Evolutionary conservation across 139 green algal genomes (phyloP).

Genomic region (Micromonas commoda): DNA sequence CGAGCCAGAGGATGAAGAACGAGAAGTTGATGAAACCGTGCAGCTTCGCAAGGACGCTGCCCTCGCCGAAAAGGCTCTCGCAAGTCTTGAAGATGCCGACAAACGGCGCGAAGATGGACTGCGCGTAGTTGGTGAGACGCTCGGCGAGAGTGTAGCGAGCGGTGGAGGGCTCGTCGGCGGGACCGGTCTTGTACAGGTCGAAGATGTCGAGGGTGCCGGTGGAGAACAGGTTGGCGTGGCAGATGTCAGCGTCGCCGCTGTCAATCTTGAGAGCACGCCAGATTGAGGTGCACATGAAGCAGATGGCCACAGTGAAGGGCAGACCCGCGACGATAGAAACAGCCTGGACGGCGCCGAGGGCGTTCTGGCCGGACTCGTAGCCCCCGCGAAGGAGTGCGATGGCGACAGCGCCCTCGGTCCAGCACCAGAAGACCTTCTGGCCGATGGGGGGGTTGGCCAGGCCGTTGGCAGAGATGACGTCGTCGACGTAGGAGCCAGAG

Average conservation of each 20-base stretch:
- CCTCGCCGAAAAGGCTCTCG: neutral
- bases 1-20: neutral
- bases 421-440: conserved; percentile 39
- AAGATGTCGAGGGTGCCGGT: conserved; percentile 13
- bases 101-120: neutral
- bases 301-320: conserved; percentile 42
- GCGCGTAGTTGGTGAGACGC: neutral
- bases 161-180: neutral
- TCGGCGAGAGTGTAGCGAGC: neutral
- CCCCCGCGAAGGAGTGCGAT: conserved; percentile 26
- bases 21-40: neutral
- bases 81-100: neutral
- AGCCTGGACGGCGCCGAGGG: conserved; percentile 27
- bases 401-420: conserved; percentile 32
- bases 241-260: conserved; percentile 2
- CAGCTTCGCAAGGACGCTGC: neutral
- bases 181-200: conserved; percentile 15
- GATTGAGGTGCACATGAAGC: conserved; percentile 31
- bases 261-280: neutral
- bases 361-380: neutral
- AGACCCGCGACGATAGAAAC: conserved; percentile 35
- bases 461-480: conserved; percentile 37
- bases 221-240: neutral
- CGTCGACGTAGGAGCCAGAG: conserved; percentile 36
- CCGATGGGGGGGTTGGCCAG: conserved; percentile 32